Percentiles rank a stretch among this genome's conserved stretches.
Evolutionary conservation across 495 filamentous ascomycete genomes (phyloP).

Genomic region (Choiromyces venosus): DNA sequence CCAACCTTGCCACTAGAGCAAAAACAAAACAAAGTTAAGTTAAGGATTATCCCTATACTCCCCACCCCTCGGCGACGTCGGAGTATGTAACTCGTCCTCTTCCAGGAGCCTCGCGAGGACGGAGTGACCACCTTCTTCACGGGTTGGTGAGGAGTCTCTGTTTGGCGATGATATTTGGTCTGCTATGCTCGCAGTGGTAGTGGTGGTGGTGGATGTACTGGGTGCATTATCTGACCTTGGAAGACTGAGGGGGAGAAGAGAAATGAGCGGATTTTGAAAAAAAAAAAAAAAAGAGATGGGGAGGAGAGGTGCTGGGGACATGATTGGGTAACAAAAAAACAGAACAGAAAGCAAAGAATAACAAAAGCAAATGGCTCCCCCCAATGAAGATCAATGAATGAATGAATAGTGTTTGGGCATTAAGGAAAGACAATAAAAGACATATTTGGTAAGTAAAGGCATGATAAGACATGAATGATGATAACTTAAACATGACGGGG

Average conservation of each 20-base stretch:
- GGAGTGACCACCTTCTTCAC: not conserved
- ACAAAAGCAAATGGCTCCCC: slow-evolving; percentile 16
- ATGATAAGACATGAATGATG: not conserved
- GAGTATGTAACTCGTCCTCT: not conserved
- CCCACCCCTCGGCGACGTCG: not conserved
- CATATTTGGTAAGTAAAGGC: not conserved
- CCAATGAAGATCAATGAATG: slow-evolving; percentile 21
- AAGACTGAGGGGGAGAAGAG: not conserved
- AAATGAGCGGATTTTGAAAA: slow-evolving; percentile 5
- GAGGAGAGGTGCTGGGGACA: not conserved
- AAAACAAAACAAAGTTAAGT: no score
- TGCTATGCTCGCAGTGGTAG: no score
- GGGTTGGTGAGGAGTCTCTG: not conserved
- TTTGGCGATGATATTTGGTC: no score
- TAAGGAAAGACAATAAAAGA: not conserved
- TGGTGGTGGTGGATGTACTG: not conserved
- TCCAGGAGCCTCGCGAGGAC: not conserved
- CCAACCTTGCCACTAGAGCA: no score
- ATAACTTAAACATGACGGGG: not conserved
- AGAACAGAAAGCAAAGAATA: not conserved
- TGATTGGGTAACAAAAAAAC: not conserved
- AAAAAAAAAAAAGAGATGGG: slow-evolving; percentile 13
- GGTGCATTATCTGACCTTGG: not conserved
- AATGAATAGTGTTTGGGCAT: not conserved
- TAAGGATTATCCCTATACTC: not conserved